Evolutionary conservation across 306 rosid genomes (phyloP).

Genomic region (Geum urbanum): DNA sequence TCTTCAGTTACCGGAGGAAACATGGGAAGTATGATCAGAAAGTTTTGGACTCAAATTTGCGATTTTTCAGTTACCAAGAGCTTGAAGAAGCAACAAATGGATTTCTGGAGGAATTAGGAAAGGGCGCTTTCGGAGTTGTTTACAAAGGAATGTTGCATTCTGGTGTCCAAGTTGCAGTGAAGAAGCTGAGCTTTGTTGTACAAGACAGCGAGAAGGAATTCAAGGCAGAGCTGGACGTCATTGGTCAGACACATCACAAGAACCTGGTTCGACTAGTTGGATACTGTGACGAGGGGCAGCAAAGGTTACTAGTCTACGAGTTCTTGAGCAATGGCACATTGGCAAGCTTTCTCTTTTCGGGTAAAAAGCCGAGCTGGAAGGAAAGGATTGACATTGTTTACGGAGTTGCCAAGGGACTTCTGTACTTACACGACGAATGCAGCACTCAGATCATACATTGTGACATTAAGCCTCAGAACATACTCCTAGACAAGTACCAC

Average conservation of each 20-base stretch:
- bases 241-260: constrained; percentile 36
- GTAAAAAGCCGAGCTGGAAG: constrained; percentile 27
- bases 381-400: constrained; percentile 19
- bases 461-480: constrained; percentile 51
- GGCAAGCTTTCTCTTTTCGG: constrained; percentile 23
- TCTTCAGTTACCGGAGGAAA: constrained; percentile 15
- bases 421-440: constrained; percentile 45
- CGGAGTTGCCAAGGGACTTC: constrained; percentile 29
- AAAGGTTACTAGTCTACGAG: constrained; percentile 27
- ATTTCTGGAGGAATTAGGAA: constrained; percentile 34
- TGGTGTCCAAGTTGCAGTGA: constrained; percentile 23
- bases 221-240: constrained; percentile 21
- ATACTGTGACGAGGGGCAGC: constrained; percentile 19
- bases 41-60: constrained; percentile 13
- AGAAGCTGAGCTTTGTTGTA: constrained; percentile 15
- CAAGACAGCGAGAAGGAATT: constrained; percentile 29
- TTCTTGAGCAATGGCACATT: constrained; percentile 28
- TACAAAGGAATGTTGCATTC: constrained; percentile 25
- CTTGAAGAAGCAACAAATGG: constrained; percentile 33
- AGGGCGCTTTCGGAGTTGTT: constrained; percentile 36
- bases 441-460: constrained; percentile 39
- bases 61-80: constrained; percentile 27
- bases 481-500: constrained; percentile 30
- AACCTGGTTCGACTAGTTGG: constrained; percentile 28
- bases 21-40: neutral